Conservation (phyloP, 306 rosid species). For the Cicer arietinum region DNA sequence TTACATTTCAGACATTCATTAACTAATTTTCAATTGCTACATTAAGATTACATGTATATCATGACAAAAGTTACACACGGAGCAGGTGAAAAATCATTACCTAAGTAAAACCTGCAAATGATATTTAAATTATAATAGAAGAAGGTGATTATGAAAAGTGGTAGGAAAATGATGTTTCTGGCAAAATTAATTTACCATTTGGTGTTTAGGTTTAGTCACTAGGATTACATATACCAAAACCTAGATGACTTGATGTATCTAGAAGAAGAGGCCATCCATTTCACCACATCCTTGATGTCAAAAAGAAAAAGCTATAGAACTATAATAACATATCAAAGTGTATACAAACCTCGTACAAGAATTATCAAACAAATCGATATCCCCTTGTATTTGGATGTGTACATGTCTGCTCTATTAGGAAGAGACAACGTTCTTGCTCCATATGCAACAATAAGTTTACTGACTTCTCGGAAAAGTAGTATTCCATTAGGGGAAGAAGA, state of each 20-base stretch:
- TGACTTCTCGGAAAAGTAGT: constrained; percentile 95
- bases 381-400: constrained; percentile 87
- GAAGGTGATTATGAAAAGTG: not conserved
- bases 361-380: constrained; percentile 82
- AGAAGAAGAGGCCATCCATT: constrained; percentile 10
- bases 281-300: not conserved
- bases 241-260: constrained; percentile 5
- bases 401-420: constrained; percentile 76
- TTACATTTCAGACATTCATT: not conserved
- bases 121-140: constrained; percentile 8
- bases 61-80: constrained; percentile 13
- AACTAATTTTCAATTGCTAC: not conserved
- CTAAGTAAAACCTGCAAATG: not conserved
- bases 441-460: constrained; percentile 81
- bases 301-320: constrained; percentile 14
- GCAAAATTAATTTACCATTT: constrained; percentile 5
- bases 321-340: constrained; percentile 7
- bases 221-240: constrained; percentile 9
- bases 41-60: constrained; percentile 13
- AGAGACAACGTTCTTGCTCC: constrained; percentile 81
- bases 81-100: constrained; percentile 1
- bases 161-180: not conserved
- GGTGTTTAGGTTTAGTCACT: not conserved
- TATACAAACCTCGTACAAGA: constrained; percentile 72
- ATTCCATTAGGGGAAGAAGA: constrained; percentile 94